A percentile compares a stretch with the other conserved stretches of the same genome.
These are phyloP conservation scores for Sclerotinia glacialis DNA, from an alignment of 2,329 filamentous ascomycete species.

Conservation along the genomic window DNA sequence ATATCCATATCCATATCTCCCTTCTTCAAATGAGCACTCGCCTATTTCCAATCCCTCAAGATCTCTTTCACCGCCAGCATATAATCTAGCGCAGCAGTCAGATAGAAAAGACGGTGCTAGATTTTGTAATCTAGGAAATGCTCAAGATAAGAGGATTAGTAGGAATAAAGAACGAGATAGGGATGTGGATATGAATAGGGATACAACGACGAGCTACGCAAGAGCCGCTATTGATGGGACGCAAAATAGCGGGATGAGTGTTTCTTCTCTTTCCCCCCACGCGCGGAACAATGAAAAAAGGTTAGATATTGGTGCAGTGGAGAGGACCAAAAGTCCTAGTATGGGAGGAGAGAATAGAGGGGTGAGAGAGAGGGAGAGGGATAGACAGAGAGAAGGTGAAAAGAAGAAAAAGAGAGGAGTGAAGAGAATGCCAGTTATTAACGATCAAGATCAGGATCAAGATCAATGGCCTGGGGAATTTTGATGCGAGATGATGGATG, in stretches of 20 bases:
- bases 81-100: not conserved
- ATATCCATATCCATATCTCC: not conserved
- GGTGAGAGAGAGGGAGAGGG: not conserved
- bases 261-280: not conserved
- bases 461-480: slow-evolving; percentile 16
- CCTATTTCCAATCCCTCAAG: not conserved
- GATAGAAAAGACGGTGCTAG: not conserved
- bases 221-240: slow-evolving; percentile 2
- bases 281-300: not conserved
- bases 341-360: not conserved
- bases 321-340: not conserved
- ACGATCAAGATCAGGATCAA: slow-evolving; percentile 1
- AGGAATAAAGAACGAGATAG: not conserved
- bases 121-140: not conserved
- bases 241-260: slow-evolving; percentile 6
- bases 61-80: not conserved
- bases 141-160: not conserved
- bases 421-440: slow-evolving; percentile 6
- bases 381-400: not conserved
- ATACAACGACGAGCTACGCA: slow-evolving; percentile 1
- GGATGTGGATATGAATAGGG: not conserved
- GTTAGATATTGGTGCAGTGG: not conserved
- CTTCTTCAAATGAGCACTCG: not conserved
- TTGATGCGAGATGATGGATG: not conserved
- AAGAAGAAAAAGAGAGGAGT: not conserved